Evolutionary conservation across 2,329 filamentous ascomycete genomes (phyloP).

Genomic region (Xylariaceae sp.): DNA sequence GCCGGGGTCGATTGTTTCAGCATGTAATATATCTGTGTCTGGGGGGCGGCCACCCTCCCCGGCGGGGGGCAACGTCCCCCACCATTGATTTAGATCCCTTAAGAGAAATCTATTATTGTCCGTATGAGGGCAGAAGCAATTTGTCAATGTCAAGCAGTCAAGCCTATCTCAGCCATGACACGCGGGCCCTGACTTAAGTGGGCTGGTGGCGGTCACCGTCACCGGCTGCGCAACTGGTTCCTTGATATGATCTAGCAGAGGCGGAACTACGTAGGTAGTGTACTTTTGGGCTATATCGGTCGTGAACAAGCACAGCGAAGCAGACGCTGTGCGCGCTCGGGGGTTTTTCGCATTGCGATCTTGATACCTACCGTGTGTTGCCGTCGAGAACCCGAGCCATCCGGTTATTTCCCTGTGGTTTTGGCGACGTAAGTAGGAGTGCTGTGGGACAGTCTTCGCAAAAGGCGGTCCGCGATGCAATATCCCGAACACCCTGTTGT

Average conservation of each 20-base stretch:
- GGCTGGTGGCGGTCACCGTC: background rate
- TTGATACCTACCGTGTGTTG: background rate
- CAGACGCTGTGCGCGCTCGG: constrained; percentile 10
- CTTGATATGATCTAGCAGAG: background rate
- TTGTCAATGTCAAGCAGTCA: background rate
- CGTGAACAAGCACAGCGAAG: background rate
- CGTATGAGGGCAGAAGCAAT: background rate
- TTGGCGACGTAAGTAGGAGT: constrained; percentile 4
- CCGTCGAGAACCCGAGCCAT: constrained; percentile 2
- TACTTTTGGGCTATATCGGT: background rate
- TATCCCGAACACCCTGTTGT: constrained; percentile 8
- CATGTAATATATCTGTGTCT: constrained; percentile 15
- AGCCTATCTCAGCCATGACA: background rate
- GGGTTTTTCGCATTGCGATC: constrained; percentile 6
- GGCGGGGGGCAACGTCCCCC: constrained; percentile 7
- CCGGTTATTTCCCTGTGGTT: constrained; percentile 4
- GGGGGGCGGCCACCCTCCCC: constrained; percentile 8
- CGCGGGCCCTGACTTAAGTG: background rate
- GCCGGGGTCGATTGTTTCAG: constrained; percentile 13
- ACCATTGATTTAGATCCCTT: background rate
- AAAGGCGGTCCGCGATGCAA: constrained; percentile 14
- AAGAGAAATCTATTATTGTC: background rate
- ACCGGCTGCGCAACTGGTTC: background rate
- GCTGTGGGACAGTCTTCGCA: constrained; percentile 11
- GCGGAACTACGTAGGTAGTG: background rate